Base-by-base conservation (phyloP, 208 protist genomes). In the Trypanosoma cruzi region DNA sequence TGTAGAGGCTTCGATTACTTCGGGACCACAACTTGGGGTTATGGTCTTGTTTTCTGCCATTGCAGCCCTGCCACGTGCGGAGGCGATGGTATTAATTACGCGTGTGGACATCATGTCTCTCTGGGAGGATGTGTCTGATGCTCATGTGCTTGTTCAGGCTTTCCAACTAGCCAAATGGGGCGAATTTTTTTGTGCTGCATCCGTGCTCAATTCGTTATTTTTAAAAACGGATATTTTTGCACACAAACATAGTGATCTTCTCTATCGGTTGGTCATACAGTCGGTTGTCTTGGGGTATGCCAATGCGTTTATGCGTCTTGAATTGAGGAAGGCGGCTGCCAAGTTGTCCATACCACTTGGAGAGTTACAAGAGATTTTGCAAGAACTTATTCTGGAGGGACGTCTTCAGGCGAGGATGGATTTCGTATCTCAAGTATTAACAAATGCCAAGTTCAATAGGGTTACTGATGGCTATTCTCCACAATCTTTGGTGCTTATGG, bases 1-100 rank as follows among this genome's bases (percentile, higher is more conserved):
- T 46, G 69, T 74, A 26, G 69, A 60, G 26, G 18, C 48, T 4
- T 59, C 22, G 20, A 68, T 74, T 56, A 68, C 60, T 34, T 63
- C 69, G 55, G 53, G 40, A 36, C 29, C 52, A 34, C 69, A 74
- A 14, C 49, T 74, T 6, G 69, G 69, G 48, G 69, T 62, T 4
- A 74, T 89, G 52, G 28, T 85, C 11, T 18, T 85, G 50, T 73
- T 89, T 59, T 78, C 69, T 6, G 79, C 80, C 16, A 7, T 90
- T 36, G 76, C 69, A 16, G 65, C 79, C 28, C 54, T 81, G 18
- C 81, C 85, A 37, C 72, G 84, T 49, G 48, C 37, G 11, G 67
- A 64, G 58, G 79, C 79, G 7, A 64, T 81, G 37, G 67, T 73
- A 37, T 65, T 74, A 36, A 40, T 75, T 67, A 69, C 68, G 37